Evolutionary conservation across 208 protist species (phyloP), one percentile per base, ranked within the genome.

Genomic region (Trypanosoma scelopori): DNA sequence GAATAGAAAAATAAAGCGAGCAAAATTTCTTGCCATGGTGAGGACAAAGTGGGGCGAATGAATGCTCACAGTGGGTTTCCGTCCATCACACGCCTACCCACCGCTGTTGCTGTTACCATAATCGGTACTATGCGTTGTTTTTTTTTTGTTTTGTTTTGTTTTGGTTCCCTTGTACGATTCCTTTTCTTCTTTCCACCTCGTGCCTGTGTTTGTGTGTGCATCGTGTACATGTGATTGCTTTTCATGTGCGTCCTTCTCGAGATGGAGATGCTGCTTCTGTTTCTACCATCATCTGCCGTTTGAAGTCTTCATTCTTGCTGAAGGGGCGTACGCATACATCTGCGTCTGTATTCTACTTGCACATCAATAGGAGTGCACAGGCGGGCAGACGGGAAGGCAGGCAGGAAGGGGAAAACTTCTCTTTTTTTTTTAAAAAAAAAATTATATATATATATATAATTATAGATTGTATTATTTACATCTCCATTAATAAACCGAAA

Each of bases 111-210:
- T 13, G 7, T 50, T 64, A 41, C 28, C 37, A 60, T 12, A 12
- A 28, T 43, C 12, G 18, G 12, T 48, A 18, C 45, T 18, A 53
- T 53, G 13, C 22, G 1, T 22, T 65, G 13, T 25, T 13, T 45
- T 65, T 52, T 18, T 28, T 62, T 69, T 49, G 22, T 55, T 51
- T 63, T 46, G 9, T 78, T 52, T 43, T 43, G 3, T 51, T 35
- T 55, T 18, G 7, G 65, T n/a, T 45, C 16, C 45, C 61, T 55
- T 43, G 6, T 49, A n/a, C 59, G 49, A 27, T 55, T 68, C 32
- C 65, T 74, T 55, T 49, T 57, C 35, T 55, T 68, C 32, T 69
- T 74, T 55, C 55, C 20, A 32, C 62, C 55, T 60, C 55, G 30
- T 62, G 52, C 63, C 51, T 47, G 5, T 66, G n/a, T 49, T 62